A percentile compares a stretch with the other conserved stretches of the same genome.
phyloP scores from a whole-genome alignment of 495 filamentous ascomycete genomes.

The Penicillium pulvis region DNA sequence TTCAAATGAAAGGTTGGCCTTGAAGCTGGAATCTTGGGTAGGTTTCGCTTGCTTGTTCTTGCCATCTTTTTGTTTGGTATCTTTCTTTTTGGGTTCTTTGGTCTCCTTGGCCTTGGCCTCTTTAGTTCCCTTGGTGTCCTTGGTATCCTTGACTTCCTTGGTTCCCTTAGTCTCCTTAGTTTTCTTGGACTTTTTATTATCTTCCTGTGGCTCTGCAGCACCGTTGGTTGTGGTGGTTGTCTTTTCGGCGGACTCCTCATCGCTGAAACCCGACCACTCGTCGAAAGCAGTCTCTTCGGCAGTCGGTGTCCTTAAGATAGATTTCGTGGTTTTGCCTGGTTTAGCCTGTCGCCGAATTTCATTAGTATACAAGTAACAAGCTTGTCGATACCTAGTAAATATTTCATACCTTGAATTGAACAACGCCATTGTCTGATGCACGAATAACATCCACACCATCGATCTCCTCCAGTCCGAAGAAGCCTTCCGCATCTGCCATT shows the following conservation, averaged over 20 bases:
- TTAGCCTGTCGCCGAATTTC: conserved; percentile 29
- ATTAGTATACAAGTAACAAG: not conserved
- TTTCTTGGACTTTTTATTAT: conserved; percentile 14
- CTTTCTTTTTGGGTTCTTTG: conserved; percentile 33
- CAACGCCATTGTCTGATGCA: conserved; percentile 31
- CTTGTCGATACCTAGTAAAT: not conserved
- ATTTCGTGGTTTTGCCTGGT: conserved; percentile 40
- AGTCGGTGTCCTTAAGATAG: conserved; percentile 31
- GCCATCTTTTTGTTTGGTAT: conserved; percentile 13
- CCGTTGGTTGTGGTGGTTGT: conserved; percentile 21
- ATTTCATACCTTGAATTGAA: conserved; percentile 51
- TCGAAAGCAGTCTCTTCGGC: conserved; percentile 38
- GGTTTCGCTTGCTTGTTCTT: conserved; percentile 32
- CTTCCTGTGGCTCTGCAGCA: conserved; percentile 23
- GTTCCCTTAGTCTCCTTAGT: conserved; percentile 21
- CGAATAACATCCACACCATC: conserved; percentile 82
- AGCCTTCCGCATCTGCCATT: conserved; percentile 89
- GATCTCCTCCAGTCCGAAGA: conserved; percentile 91
- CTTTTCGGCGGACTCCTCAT: conserved; percentile 38
- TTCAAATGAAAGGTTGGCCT: conserved; percentile 39
- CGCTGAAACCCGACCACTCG: conserved; percentile 59
- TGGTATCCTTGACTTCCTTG: conserved; percentile 21
- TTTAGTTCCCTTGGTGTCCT: conserved; percentile 24
- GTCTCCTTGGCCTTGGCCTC: conserved; percentile 23
- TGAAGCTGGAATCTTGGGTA: conserved; percentile 24